Evolutionary conservation across 2,329 filamentous ascomycete species (phyloP).

Genomic region (Phoma sp.): DNA sequence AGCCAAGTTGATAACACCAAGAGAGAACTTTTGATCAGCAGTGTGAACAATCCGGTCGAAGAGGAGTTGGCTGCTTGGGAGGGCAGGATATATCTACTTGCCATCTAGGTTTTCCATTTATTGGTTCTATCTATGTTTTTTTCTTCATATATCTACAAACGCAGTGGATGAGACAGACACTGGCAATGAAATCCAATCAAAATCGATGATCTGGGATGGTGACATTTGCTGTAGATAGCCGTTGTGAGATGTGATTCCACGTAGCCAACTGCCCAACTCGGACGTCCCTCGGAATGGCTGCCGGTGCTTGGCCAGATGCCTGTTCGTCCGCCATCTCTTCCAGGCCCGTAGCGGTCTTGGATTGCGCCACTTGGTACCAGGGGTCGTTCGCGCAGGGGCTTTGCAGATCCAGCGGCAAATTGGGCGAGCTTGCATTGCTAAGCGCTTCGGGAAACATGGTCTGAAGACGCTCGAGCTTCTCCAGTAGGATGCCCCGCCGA

Average conservation of each 20-base stretch:
- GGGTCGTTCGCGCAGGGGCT: conserved; percentile 37
- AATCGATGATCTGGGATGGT: background rate
- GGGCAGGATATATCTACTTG: conserved; percentile 38
- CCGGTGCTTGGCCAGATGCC: conserved; percentile 5
- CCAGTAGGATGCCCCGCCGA: conserved; percentile 52
- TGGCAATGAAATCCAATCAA: background rate
- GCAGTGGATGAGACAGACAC: background rate
- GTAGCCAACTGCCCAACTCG: conserved; percentile 33
- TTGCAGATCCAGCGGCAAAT: conserved; percentile 37
- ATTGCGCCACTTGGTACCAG: conserved; percentile 44
- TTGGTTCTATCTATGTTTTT: background rate
- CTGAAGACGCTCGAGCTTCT: conserved; percentile 50
- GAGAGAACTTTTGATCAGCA: conserved; percentile 34
- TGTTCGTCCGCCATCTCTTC: conserved; percentile 28
- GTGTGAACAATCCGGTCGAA: conserved; percentile 23
- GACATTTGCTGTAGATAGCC: conserved; percentile 35
- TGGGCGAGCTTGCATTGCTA: conserved; percentile 40
- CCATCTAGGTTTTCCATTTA: background rate
- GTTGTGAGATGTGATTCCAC: conserved; percentile 44
- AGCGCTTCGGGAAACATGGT: conserved; percentile 45
- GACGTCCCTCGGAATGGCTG: conserved; percentile 18
- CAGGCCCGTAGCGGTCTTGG: conserved; percentile 38
- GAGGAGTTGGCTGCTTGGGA: conserved; percentile 34
- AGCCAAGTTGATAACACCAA: conserved; percentile 37
- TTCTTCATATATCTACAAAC: background rate